Conservation (phyloP, 495 filamentous ascomycete genomes). For the Pyronema omphalodes region DNA sequence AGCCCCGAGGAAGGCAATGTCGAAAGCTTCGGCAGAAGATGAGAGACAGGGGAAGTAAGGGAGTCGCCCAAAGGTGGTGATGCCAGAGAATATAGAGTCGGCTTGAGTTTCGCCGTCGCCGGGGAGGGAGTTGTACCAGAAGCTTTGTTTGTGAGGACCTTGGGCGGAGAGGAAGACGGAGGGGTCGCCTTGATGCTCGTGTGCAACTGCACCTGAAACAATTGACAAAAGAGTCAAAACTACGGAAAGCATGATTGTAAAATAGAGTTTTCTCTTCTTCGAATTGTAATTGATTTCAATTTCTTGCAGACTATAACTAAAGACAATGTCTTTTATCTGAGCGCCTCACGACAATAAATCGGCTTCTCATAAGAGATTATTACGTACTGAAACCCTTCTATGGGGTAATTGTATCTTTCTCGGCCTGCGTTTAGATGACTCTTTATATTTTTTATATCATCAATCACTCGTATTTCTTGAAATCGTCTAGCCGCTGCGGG, state of each 20-base stretch:
- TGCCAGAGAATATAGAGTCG: conserved; percentile 53
- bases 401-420: too few relatives aligned
- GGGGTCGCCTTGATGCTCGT: conserved; percentile 14
- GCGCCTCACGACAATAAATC: too few relatives aligned
- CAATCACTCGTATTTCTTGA: too few relatives aligned
- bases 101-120: conserved; percentile 47
- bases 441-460: too few relatives aligned
- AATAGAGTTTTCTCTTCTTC: too few relatives aligned
- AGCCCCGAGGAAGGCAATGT: conserved; percentile 56
- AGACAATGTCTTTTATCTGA: too few relatives aligned
- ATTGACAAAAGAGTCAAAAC: conserved; percentile 10
- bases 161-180: conserved; percentile 12
- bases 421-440: too few relatives aligned
- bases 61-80: conserved; percentile 59
- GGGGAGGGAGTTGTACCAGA: conserved; percentile 38
- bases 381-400: too few relatives aligned
- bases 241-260: conserved; percentile 5
- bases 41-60: conserved; percentile 62
- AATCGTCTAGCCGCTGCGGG: too few relatives aligned
- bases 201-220: conserved; percentile 6
- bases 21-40: conserved; percentile 47
- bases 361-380: too few relatives aligned
- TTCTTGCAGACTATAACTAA: too few relatives aligned
- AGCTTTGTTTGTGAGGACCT: conserved; percentile 30
- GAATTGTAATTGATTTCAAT: too few relatives aligned